Conservation (phyloP, 768 basidiomycete species). For the Trametes villosa region DNA sequence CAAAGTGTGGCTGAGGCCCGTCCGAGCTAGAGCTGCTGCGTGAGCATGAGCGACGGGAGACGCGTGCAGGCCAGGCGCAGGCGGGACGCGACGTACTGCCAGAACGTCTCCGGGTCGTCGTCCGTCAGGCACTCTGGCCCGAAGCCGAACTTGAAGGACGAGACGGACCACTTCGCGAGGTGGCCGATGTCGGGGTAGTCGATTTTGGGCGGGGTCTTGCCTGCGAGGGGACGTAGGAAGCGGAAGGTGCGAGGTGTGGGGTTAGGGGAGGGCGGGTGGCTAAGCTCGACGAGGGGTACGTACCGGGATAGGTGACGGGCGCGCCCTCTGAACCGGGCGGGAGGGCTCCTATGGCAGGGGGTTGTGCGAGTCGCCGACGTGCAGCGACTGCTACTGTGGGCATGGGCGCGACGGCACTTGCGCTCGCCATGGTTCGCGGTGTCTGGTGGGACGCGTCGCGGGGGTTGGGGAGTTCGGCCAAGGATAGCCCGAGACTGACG, state of each 20-base stretch:
- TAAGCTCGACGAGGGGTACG: constrained; percentile 9
- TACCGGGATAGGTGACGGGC: constrained; percentile 45
- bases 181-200: constrained; percentile 86
- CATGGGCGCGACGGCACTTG: constrained; percentile 16
- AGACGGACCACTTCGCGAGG: constrained; percentile 94
- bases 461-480: background rate
- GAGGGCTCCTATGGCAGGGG: background rate
- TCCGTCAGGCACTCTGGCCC: constrained; percentile 92
- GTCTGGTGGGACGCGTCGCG: background rate
- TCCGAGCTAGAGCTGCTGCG: constrained; percentile 63
- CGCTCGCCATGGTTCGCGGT: constrained; percentile 15
- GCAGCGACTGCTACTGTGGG: constrained; percentile 18
- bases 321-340: constrained; percentile 32
- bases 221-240: constrained; percentile 16
- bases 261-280: background rate
- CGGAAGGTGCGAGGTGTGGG: background rate
- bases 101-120: constrained; percentile 89
- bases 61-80: background rate
- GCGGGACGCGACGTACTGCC: constrained; percentile 76
- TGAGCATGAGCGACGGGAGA: constrained; percentile 2
- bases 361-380: constrained; percentile 14
- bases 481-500: background rate
- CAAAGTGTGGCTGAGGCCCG: constrained; percentile 96
- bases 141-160: constrained; percentile 95
- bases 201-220: constrained; percentile 52